Conservation (phyloP, 2,329 filamentous ascomycete species). For the Ophiocordyceps camponoti-floridani region DNA sequence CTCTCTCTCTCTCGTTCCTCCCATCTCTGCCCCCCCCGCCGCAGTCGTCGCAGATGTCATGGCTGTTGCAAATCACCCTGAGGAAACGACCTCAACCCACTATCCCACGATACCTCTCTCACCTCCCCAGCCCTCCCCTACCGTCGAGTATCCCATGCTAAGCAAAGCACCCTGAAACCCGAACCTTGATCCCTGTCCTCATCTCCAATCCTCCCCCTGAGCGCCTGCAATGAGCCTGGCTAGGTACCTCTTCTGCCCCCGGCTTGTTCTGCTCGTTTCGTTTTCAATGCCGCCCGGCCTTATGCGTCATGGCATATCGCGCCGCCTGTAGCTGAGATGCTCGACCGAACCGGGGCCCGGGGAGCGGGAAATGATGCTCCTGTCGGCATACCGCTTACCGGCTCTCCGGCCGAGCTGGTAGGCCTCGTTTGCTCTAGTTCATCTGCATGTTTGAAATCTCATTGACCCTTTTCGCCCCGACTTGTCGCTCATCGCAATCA, state of each 20-base stretch:
- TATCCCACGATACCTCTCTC: too few species aligned
- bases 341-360: background rate
- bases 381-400: background rate
- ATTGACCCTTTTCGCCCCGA: background rate
- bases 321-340: background rate
- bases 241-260: too few species aligned
- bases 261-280: background rate
- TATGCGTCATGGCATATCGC: background rate
- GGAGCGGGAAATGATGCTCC: background rate
- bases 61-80: background rate
- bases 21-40: too few species aligned
- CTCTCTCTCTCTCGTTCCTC: too few species aligned
- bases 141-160: background rate
- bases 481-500: background rate
- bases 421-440: too few species aligned
- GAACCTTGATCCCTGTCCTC: background rate
- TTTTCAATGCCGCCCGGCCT: background rate
- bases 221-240: background rate
- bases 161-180: background rate
- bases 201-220: background rate
- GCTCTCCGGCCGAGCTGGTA: too few species aligned
- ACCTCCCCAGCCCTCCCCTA: too few species aligned
- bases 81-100: background rate
- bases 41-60: too few species aligned
- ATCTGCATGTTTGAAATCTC: background rate